These are phyloP conservation scores for Pterocarpus santalinus DNA, from an alignment of 306 rosid species.

Conservation along the genomic window DNA sequence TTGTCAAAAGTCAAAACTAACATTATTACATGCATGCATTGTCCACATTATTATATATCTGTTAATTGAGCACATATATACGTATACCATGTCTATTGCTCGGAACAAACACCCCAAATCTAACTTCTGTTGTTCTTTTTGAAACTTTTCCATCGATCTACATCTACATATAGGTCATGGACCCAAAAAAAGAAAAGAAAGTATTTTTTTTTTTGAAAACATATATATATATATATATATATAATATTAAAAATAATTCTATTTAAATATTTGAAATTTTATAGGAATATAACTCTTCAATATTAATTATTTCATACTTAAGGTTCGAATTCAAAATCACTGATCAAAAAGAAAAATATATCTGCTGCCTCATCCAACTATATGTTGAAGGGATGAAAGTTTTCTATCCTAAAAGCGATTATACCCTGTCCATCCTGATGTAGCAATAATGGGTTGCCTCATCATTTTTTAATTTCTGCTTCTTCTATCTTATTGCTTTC, in stretches of 20 bases:
- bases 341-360: no score
- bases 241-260: no score
- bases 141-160: not conserved
- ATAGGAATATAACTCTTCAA: no score
- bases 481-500: constrained; percentile 5
- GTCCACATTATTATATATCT: no score
- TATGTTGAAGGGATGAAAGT: not conserved
- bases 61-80: not conserved
- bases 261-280: no score
- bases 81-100: not conserved
- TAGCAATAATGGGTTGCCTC: not conserved
- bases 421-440: not conserved
- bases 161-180: not conserved
- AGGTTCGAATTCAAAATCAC: no score
- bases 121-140: not conserved
- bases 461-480: not conserved
- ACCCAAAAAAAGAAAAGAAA: no score
- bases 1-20: not conserved
- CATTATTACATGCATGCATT: not conserved
- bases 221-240: no score
- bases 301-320: no score
- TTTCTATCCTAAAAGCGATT: not conserved
- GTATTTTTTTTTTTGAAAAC: no score
- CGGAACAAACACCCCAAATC: not conserved
- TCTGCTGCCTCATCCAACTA: not conserved